Percentiles rank a stretch among this genome's conserved stretches.
These are phyloP conservation scores for Coemansia umbellata DNA, from an alignment of 192 early-diverging fungal genomes.

Conservation along the genomic window DNA sequence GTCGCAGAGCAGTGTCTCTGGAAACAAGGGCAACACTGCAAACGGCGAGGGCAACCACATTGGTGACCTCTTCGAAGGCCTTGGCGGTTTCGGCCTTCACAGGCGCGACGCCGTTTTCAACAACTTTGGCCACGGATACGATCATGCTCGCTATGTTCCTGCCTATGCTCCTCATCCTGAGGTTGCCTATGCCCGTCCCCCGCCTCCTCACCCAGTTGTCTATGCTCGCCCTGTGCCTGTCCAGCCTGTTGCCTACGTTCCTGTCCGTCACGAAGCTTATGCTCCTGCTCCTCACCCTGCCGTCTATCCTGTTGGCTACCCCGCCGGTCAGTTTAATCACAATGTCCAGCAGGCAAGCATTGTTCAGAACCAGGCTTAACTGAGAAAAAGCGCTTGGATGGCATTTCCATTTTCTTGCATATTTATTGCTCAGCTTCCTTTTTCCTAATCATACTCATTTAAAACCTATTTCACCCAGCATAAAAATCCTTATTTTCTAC, in stretches of 20 bases:
- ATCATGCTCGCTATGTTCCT: neutral
- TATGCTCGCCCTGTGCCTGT: neutral
- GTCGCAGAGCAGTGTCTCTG: slow-evolving; percentile 1
- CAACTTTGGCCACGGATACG: slow-evolving; percentile 39
- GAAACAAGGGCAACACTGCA: slow-evolving; percentile 17
- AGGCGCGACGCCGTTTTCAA: slow-evolving; percentile 33
- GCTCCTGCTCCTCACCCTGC: slow-evolving; percentile 13
- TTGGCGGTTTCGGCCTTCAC: slow-evolving; percentile 2
- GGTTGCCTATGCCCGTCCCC: neutral
- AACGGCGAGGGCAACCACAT: slow-evolving; percentile 25
- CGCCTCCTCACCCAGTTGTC: neutral
- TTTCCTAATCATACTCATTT: no score
- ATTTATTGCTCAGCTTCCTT: no score
- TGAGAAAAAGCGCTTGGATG: neutral
- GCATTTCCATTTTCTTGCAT: neutral
- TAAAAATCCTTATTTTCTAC: no score
- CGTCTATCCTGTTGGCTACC: slow-evolving; percentile 6
- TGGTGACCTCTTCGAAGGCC: slow-evolving; percentile 15
- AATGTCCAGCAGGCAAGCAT: slow-evolving; percentile 39
- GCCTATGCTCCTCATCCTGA: slow-evolving; percentile 6
- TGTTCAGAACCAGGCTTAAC: slow-evolving; percentile 46
- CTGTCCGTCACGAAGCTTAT: no score
- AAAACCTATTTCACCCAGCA: no score
- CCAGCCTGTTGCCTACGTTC: neutral
- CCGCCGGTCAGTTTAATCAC: slow-evolving; percentile 21